Conservation (phyloP, 23 red algal species). For the Cyanidiococcus yangmingshanensis region DNA sequence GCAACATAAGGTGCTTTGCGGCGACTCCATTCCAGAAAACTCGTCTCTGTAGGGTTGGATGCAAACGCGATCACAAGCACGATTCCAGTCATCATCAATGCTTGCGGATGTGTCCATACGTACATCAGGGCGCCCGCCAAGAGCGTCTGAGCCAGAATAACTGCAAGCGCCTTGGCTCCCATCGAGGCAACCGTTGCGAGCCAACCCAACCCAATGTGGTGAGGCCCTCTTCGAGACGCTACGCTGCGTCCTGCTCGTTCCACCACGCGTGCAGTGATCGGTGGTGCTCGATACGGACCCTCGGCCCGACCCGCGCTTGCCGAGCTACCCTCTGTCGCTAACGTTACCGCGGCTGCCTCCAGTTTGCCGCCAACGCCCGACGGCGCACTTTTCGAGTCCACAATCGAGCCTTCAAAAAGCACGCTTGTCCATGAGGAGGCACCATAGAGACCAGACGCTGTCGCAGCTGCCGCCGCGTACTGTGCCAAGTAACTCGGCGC, state of each 20-base stretch:
- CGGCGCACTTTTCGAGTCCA: background rate
- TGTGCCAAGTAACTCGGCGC: background rate
- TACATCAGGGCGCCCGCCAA: background rate
- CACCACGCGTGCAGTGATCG: constrained; percentile 13
- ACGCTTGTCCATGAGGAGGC: background rate
- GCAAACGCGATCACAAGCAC: background rate
- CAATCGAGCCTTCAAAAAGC: background rate
- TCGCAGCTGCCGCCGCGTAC: background rate
- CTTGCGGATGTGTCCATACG: background rate
- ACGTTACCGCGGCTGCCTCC: background rate
- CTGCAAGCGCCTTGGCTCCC: background rate
- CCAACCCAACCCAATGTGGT: constrained; percentile 7
- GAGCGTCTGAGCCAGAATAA: background rate
- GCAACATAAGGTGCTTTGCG: background rate
- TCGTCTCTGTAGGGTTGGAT: constrained; percentile 3
- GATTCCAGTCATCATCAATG: background rate
- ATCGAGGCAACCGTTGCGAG: background rate
- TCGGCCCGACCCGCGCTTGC: background rate
- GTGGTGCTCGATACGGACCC: constrained; percentile 2
- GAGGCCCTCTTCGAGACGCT: background rate
- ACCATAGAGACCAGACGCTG: constrained; percentile 10
- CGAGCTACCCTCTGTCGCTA: background rate
- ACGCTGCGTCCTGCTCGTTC: constrained; percentile 5
- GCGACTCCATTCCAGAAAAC: constrained; percentile 14
- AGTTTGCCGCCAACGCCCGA: background rate